Conservation (phyloP, 2,329 filamentous ascomycete species). For the Trichophaea hybrida region DNA sequence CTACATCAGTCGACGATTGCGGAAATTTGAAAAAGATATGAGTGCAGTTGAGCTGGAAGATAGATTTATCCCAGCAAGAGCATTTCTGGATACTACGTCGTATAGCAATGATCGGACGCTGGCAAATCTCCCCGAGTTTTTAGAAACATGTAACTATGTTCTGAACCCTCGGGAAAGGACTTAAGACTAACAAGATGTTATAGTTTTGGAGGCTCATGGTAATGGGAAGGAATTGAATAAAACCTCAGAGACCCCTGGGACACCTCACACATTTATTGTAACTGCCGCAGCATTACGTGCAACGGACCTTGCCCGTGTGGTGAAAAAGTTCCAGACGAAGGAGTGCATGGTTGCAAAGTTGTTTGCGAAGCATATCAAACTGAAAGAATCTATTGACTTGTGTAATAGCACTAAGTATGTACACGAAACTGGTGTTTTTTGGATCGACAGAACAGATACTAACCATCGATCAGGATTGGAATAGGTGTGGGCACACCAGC, state of each 20-base stretch:
- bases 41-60: conserved; percentile 76
- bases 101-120: conserved; percentile 54
- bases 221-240: conserved; percentile 13
- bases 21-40: conserved; percentile 63
- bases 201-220: background rate
- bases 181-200: background rate
- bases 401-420: conserved; percentile 40
- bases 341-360: conserved; percentile 70
- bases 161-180: background rate
- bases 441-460: too few relatives aligned
- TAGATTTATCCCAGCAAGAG: conserved; percentile 58
- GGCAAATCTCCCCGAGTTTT: conserved; percentile 61
- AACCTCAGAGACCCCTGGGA: conserved; percentile 33
- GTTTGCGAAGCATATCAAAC: conserved; percentile 96
- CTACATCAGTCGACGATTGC: conserved; percentile 65
- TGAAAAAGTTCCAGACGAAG: conserved; percentile 68
- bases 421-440: background rate
- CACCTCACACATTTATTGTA: conserved; percentile 80
- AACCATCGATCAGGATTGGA: conserved; percentile 44
- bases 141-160: conserved; percentile 41
- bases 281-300: conserved; percentile 71
- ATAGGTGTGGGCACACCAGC: conserved; percentile 85
- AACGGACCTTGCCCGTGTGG: conserved; percentile 60
- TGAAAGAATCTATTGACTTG: conserved; percentile 69
- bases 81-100: conserved; percentile 64